Conservation (phyloP, 1,284 basidiomycete genomes). For the Cryptococcus sp. region DNA sequence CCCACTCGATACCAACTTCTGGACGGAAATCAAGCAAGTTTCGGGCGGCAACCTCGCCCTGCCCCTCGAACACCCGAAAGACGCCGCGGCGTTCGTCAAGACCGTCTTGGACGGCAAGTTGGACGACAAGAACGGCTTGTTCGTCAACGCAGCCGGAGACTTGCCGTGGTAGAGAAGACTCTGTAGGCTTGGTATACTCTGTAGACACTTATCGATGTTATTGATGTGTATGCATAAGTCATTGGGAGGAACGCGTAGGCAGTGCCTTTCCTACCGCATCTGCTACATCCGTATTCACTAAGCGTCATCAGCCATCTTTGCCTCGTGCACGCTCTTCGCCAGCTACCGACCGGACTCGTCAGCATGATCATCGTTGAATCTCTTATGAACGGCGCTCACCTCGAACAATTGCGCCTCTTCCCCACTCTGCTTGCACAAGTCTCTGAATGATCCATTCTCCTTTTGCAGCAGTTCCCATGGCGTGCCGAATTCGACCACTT, state of each 20-base stretch:
- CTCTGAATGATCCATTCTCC: slow-evolving; percentile 48
- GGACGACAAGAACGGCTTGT: slow-evolving; percentile 8
- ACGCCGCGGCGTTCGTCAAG: slow-evolving; percentile 8
- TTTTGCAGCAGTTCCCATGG: slow-evolving; percentile 55
- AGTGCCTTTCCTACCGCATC: too few species aligned
- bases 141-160: too few species aligned
- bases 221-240: too few species aligned
- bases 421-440: slow-evolving; percentile 54
- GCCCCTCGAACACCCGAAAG: slow-evolving; percentile 1
- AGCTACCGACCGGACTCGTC: slow-evolving; percentile 9
- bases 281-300: too few species aligned
- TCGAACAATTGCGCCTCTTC: slow-evolving; percentile 49
- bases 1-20: slow-evolving; percentile 13
- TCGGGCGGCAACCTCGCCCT: slow-evolving; percentile 3
- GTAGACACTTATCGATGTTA: too few species aligned
- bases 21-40: not conserved
- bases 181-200: too few species aligned
- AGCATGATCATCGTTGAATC: not conserved
- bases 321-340: slow-evolving; percentile 26
- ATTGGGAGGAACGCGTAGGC: too few species aligned
- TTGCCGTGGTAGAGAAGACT: too few species aligned
- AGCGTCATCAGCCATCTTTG: not conserved
- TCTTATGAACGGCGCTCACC: slow-evolving; percentile 24
- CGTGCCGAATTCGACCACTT: slow-evolving; percentile 57
- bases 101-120: slow-evolving; percentile 9